Conservation (phyloP, 345 rosid genomes). For the Garcia nutans region DNA sequence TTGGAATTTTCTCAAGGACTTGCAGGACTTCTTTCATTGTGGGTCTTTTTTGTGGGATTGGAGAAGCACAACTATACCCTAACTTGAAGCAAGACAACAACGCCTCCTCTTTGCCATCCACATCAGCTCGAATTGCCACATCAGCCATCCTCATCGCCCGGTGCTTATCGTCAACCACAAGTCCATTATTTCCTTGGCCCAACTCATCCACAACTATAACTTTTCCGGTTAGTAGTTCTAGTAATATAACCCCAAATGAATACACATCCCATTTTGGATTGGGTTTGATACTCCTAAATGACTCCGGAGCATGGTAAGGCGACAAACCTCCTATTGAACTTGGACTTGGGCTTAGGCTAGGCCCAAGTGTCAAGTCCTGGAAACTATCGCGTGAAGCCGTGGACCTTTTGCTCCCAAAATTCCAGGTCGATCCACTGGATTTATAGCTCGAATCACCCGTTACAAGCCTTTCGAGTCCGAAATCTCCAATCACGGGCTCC, state of each 20-base stretch:
- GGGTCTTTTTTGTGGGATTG: constrained; percentile 82
- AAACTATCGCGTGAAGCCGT: constrained; percentile 51
- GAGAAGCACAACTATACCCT: constrained; percentile 82
- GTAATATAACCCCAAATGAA: constrained; percentile 72
- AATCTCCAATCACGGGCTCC: constrained; percentile 86
- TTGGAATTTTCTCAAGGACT: constrained; percentile 66
- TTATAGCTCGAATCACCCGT: constrained; percentile 62
- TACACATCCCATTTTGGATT: constrained; percentile 89
- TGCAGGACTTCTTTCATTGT: constrained; percentile 74
- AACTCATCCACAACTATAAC: constrained; percentile 66
- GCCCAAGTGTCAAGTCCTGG: constrained; percentile 49
- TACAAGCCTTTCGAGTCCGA: constrained; percentile 77
- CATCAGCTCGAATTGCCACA: constrained; percentile 59
- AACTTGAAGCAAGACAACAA: constrained; percentile 74
- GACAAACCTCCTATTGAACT: constrained; percentile 60
- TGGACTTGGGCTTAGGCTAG: constrained; percentile 76
- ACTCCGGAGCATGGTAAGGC: constrained; percentile 81
- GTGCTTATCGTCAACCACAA: constrained; percentile 54
- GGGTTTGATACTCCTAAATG: constrained; percentile 76
- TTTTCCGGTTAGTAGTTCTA: constrained; percentile 81
- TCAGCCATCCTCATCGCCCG: constrained; percentile 73
- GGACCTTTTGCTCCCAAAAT: constrained; percentile 84
- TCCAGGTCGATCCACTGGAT: constrained; percentile 57
- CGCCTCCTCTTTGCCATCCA: constrained; percentile 87
- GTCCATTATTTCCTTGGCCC: constrained; percentile 78